Evolutionary conservation across 306 rosid species (phyloP).

Genomic region (Dalbergia cultrata): DNA sequence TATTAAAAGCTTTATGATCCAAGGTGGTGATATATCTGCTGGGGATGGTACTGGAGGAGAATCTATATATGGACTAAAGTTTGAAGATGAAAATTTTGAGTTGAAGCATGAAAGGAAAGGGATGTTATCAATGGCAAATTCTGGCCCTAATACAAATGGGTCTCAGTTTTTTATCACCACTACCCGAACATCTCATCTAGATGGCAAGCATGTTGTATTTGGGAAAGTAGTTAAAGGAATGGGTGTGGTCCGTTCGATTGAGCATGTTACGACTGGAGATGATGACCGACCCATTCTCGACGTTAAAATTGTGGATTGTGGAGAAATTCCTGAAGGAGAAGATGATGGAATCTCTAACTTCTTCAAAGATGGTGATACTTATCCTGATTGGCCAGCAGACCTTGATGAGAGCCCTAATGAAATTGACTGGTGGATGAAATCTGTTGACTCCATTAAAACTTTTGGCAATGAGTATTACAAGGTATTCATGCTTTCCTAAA

Average conservation of each 20-base stretch:
- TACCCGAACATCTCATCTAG: constrained; percentile 83
- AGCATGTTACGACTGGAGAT: constrained; percentile 62
- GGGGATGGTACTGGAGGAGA: constrained; percentile 97
- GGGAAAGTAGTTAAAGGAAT: constrained; percentile 89
- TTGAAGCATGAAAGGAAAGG: constrained; percentile 95
- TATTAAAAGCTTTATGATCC: constrained; percentile 82
- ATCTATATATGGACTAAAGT: constrained; percentile 82
- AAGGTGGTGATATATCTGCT: constrained; percentile 94
- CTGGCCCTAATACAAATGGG: constrained; percentile 84
- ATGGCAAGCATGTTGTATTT: constrained; percentile 92
- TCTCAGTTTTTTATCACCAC: constrained; percentile 93
- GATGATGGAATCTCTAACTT: constrained; percentile 85
- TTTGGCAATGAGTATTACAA: constrained; percentile 81
- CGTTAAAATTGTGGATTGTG: constrained; percentile 72
- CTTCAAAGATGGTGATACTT: constrained; percentile 86
- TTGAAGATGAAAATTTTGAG: constrained; percentile 89
- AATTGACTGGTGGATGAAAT: constrained; percentile 83
- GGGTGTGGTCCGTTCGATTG: constrained; percentile 88
- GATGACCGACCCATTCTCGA: constrained; percentile 66
- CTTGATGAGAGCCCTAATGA: constrained; percentile 71
- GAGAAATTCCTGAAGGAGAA: constrained; percentile 75
- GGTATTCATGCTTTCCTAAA: constrained; percentile 55
- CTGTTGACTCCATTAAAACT: constrained; percentile 75
- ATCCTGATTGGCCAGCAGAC: constrained; percentile 96
- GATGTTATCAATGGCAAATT: constrained; percentile 91